These are phyloP conservation scores for Trypanosoma platydactyli DNA, from an alignment of 208 protist species.

Conservation along the genomic window DNA sequence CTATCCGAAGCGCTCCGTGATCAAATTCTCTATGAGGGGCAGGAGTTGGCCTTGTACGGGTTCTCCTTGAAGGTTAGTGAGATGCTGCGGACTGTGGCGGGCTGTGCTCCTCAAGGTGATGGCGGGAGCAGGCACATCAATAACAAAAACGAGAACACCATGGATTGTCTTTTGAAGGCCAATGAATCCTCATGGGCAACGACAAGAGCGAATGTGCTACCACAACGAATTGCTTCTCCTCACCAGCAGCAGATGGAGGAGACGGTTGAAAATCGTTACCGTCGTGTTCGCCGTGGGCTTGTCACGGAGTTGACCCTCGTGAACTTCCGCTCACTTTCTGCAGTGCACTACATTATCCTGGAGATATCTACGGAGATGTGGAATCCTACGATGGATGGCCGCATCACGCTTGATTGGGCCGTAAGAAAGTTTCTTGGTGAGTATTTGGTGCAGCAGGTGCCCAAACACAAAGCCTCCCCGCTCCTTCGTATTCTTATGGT, in stretches of 20 bases:
- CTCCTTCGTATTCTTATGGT: conserved; percentile 74
- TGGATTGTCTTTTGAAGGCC: background rate
- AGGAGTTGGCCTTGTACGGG: conserved; percentile 67
- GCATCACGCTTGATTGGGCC: conserved; percentile 64
- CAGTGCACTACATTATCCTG: conserved; percentile 73
- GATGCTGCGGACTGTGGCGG: conserved; percentile 36
- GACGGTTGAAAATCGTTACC: conserved; percentile 1
- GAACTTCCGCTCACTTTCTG: conserved; percentile 82
- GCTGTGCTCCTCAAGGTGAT: too few relatives aligned
- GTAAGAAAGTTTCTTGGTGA: conserved; percentile 79
- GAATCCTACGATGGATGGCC: conserved; percentile 75
- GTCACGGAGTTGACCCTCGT: conserved; percentile 62
- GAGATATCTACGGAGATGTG: conserved; percentile 86
- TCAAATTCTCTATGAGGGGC: conserved; percentile 71
- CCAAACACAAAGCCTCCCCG: conserved; percentile 64
- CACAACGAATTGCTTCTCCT: too few relatives aligned
- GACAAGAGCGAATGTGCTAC: background rate
- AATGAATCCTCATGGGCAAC: background rate
- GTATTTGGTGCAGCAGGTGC: conserved; percentile 64
- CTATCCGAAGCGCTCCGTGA: conserved; percentile 67
- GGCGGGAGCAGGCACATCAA: background rate
- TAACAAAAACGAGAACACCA: conserved; percentile 2
- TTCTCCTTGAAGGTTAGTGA: conserved; percentile 73
- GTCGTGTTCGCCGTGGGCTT: conserved; percentile 62
- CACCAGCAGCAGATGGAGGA: background rate